Conservation (phyloP, 345 rosid genomes). For the Rhizophora apiculata region DNA sequence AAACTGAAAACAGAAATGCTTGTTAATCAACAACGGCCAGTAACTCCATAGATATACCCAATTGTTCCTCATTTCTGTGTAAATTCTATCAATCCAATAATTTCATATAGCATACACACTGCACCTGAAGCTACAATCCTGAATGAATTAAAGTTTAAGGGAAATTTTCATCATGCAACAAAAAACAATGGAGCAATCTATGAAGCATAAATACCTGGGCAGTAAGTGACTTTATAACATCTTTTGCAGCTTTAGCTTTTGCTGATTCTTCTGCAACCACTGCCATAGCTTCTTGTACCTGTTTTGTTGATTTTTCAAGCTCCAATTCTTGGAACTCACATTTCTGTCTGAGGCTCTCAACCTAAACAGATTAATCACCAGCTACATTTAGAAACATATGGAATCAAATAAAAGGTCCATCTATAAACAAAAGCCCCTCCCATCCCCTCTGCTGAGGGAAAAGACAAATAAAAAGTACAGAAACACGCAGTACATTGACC, state of each 20-base stretch:
- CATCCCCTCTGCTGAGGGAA: not conserved
- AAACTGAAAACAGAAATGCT: not conserved
- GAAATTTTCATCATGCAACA: constrained; percentile 5
- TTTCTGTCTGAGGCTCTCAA: constrained; percentile 66
- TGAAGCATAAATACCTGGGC: constrained; percentile 57
- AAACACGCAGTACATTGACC: not conserved
- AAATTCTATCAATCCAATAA: no score
- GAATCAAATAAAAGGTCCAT: not conserved
- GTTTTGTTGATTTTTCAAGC: constrained; percentile 71
- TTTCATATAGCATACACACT: no score
- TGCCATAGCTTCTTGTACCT: constrained; percentile 70
- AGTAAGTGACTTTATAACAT: constrained; percentile 91
- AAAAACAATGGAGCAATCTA: not conserved
- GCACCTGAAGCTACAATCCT: not conserved
- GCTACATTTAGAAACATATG: constrained; percentile 3
- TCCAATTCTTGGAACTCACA: constrained; percentile 89
- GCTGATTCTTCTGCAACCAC: constrained; percentile 78
- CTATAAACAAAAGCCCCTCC: not conserved
- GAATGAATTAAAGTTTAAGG: not conserved
- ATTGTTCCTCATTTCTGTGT: not conserved
- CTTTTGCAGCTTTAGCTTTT: constrained; percentile 90
- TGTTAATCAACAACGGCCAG: not conserved
- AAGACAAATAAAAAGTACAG: no score
- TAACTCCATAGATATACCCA: not conserved
- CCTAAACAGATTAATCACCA: constrained; percentile 42